Percentiles rank a stretch among this genome's conserved stretches.
Evolutionary conservation across 176 grass and related monocot genomes (phyloP).

Genomic region (Cenchrus purpureus): DNA sequence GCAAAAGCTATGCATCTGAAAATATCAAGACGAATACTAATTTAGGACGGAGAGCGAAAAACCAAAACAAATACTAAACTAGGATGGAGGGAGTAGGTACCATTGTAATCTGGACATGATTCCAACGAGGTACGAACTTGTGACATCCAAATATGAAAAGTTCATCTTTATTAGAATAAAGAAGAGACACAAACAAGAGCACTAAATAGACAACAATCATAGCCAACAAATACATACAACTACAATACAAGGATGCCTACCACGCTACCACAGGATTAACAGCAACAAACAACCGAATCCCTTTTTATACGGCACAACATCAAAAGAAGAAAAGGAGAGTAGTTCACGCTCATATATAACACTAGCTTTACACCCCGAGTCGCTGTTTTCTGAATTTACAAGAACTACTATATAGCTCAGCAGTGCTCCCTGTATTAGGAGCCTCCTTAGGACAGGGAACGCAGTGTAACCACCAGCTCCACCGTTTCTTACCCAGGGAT

Average conservation of each 20-base stretch:
- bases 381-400: constrained; percentile 40
- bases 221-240: constrained; percentile 46
- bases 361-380: constrained; percentile 54
- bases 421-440: constrained; percentile 12
- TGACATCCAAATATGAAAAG: neutral
- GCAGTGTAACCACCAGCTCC: neutral
- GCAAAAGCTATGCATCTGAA: no score
- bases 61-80: no score
- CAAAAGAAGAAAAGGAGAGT: constrained; percentile 20
- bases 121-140: neutral
- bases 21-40: no score
- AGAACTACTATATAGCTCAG: constrained; percentile 30
- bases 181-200: neutral
- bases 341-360: constrained; percentile 32
- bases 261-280: constrained; percentile 33
- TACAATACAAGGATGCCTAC: constrained; percentile 37
- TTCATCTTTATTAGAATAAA: neutral
- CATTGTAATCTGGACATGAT: neutral
- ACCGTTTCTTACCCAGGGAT: neutral
- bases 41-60: no score
- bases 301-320: constrained; percentile 29
- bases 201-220: constrained; percentile 4
- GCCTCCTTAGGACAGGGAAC: neutral
- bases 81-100: neutral
- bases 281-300: constrained; percentile 9